These are phyloP conservation scores for Acer yangbiense DNA, from an alignment of 345 rosid genomes.

Conservation along the genomic window DNA sequence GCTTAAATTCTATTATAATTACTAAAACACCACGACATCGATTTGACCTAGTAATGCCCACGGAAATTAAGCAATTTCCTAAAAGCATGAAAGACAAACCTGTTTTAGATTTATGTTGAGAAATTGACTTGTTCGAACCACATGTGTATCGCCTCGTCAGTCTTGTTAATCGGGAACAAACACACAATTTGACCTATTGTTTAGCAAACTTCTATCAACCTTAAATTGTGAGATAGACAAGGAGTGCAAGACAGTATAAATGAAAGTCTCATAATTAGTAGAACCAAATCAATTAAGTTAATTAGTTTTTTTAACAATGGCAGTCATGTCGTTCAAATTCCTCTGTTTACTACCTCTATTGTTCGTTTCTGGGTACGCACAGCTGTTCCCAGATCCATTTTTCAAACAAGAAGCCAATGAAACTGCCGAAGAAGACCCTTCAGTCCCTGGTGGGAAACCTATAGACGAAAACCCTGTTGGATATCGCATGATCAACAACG, in stretches of 20 bases:
- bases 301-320: background rate
- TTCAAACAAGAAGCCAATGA: no score
- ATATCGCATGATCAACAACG: no score
- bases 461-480: no score
- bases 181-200: constrained; percentile 5
- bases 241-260: background rate
- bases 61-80: background rate
- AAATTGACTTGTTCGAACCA: background rate
- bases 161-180: constrained; percentile 15
- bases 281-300: background rate
- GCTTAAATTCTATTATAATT: no score
- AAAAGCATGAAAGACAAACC: background rate
- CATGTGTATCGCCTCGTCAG: background rate
- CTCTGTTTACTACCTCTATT: constrained; percentile 25
- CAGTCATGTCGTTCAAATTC: background rate
- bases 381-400: background rate
- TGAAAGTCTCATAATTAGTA: background rate
- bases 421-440: no score
- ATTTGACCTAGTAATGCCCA: background rate
- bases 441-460: no score
- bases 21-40: background rate
- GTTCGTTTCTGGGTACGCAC: constrained; percentile 18
- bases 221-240: background rate
- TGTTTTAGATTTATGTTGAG: background rate
- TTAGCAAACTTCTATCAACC: background rate